Conservation (phyloP, 108 stramenopile genomes). For the Chaetoceros muelleri region DNA sequence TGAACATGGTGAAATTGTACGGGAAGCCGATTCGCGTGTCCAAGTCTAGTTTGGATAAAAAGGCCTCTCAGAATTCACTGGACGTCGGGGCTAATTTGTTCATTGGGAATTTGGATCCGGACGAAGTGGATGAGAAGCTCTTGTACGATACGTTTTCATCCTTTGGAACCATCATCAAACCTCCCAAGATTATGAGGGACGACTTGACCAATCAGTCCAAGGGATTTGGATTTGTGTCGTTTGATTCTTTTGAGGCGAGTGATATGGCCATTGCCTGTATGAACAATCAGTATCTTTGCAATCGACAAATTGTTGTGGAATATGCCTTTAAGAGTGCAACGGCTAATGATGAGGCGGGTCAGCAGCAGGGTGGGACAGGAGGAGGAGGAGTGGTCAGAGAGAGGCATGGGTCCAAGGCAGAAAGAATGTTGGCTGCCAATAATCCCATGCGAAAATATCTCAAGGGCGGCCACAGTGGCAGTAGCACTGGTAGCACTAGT, state of each 20-base stretch:
- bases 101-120: constrained; percentile 91
- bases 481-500: constrained; percentile 3
- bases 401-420: constrained; percentile 94
- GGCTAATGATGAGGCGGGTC: constrained; percentile 19
- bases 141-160: constrained; percentile 97
- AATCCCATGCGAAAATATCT: constrained; percentile 41
- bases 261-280: constrained; percentile 98
- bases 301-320: constrained; percentile 91
- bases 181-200: constrained; percentile 87
- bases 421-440: constrained; percentile 90
- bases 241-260: constrained; percentile 87
- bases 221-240: constrained; percentile 94
- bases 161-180: constrained; percentile 89
- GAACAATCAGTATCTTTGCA: constrained; percentile 95
- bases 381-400: constrained; percentile 61
- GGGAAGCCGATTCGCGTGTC: constrained; percentile 84
- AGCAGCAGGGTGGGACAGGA: constrained; percentile 28
- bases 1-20: constrained; percentile 96
- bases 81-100: constrained; percentile 99
- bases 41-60: constrained; percentile 82
- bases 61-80: constrained; percentile 30
- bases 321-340: constrained; percentile 96
- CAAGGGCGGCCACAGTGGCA: constrained; percentile 27
- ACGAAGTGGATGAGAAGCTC: constrained; percentile 94
- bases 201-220: constrained; percentile 75